Base-by-base conservation (phyloP, 257 asterid species). In the Cruciata laevipes region DNA sequence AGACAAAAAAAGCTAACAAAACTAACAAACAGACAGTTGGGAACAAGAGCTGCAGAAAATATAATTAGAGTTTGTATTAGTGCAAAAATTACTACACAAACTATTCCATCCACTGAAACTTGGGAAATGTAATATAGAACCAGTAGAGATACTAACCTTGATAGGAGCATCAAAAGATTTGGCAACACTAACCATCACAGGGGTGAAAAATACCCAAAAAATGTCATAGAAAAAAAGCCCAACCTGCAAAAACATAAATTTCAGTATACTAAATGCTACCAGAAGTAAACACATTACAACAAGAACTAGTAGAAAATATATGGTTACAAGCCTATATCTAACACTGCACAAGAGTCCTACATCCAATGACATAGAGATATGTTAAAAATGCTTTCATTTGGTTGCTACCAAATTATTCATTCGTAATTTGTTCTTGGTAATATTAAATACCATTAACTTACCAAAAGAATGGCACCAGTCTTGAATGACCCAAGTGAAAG, bases 141-240 rank as follows among this genome's bases (percentile, higher is more conserved):
- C 23, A 9, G 57, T 60, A 18, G 62, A 49, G 53, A 62, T 25
- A 71, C 79, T 12, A 27, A 91, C 97, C 98, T 89, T 93, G 68
- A 93, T 93, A 32, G 97, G 98, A 68, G 98, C 98, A 76, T 93
- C 97, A 74, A 93, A 93, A 40, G 97, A 89, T 75, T 89, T 93
- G 32, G 97, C 97, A 57, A 89, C 98, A 75, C 97, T 89, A 73
- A 93, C 97, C 98, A 93, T 93, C 27, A 92, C 98, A 5, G 98
- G 98, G 52, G 98, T 92, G 68, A 92, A 92, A 80, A 92, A 89
- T 61, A 92, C 98, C 98, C 98, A 89, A 83, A 92, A 92, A 68
- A 92, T 89, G 81, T 92, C 97, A 17, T 92, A 92, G 16, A 89
- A 73, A 62, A 93, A 92, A 79, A 93, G 97, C 59, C 98, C 98